A percentile compares a stretch with the other conserved stretches of the same genome.
These are phyloP conservation scores for Vickermania spadyakhi DNA, from an alignment of 208 protist genomes.

Conservation along the genomic window DNA sequence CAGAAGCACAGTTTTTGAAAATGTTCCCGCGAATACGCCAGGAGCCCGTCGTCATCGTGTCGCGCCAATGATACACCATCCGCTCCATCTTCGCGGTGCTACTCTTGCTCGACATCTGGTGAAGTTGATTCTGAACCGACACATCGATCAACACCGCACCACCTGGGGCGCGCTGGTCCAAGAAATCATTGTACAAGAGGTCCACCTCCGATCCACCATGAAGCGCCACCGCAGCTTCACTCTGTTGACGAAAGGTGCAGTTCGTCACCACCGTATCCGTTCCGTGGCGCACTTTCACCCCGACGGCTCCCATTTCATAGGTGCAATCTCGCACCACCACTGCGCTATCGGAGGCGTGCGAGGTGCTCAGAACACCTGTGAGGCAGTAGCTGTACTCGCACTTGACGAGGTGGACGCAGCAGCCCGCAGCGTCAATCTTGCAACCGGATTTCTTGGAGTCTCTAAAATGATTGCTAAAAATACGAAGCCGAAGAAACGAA, in stretches of 20 bases:
- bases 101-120: background rate
- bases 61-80: background rate
- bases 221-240: background rate
- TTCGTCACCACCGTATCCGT: background rate
- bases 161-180: background rate
- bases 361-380: background rate
- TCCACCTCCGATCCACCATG: background rate
- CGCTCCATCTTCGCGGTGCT: background rate
- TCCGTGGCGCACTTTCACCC: background rate
- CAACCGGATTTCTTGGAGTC: background rate
- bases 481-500: background rate
- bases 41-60: background rate
- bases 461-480: background rate
- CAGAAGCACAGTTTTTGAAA: background rate
- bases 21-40: background rate
- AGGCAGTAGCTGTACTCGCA: background rate
- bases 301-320: background rate
- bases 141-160: slow-evolving; percentile 2
- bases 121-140: background rate
- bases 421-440: background rate
- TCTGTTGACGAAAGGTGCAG: slow-evolving; percentile 4
- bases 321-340: background rate
- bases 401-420: background rate
- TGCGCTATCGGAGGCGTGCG: background rate
- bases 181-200: background rate